Percentiles rank a stretch among this genome's conserved stretches.
Evolutionary conservation across 495 filamentous ascomycete genomes (phyloP).

Genomic region (Poronia punctata): DNA sequence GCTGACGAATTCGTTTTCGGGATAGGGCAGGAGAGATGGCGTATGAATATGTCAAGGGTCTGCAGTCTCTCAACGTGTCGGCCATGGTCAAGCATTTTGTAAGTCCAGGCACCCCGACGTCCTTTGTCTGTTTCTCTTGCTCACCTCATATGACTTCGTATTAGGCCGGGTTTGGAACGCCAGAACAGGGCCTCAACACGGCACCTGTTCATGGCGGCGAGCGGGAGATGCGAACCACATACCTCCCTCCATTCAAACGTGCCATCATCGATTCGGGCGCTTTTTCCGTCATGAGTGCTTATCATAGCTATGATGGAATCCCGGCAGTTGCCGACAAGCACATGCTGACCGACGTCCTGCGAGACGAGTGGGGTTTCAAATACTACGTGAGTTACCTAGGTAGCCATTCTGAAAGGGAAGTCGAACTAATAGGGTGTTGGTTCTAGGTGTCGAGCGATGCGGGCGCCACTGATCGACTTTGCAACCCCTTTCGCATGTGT

Average conservation of each 20-base stretch:
- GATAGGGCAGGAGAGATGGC: slow-evolving; percentile 44
- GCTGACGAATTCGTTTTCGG: not conserved
- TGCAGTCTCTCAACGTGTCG: slow-evolving; percentile 56
- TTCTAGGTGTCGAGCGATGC: slow-evolving; percentile 44
- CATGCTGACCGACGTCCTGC: slow-evolving; percentile 57
- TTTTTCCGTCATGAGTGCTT: slow-evolving; percentile 60
- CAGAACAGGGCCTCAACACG: slow-evolving; percentile 63
- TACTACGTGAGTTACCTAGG: slow-evolving; percentile 42
- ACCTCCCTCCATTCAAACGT: slow-evolving; percentile 57
- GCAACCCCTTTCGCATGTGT: slow-evolving; percentile 57
- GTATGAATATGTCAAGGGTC: slow-evolving; percentile 52
- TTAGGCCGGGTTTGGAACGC: slow-evolving; percentile 50
- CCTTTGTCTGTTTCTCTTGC: not conserved
- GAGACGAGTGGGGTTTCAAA: slow-evolving; percentile 63
- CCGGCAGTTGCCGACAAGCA: slow-evolving; percentile 55
- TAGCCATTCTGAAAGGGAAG: slow-evolving; percentile 22
- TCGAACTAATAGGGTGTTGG: not conserved
- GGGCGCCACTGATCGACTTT: slow-evolving; percentile 59
- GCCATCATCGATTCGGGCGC: slow-evolving; percentile 62
- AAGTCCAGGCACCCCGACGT: slow-evolving; percentile 2
- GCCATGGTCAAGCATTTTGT: slow-evolving; percentile 65
- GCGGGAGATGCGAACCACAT: slow-evolving; percentile 60
- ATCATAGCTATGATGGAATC: slow-evolving; percentile 63
- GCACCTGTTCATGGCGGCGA: slow-evolving; percentile 63
- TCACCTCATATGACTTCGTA: slow-evolving; percentile 1